These are phyloP conservation scores for Candolleomyces eurysporus DNA, from an alignment of 768 basidiomycete species.

Conservation along the genomic window DNA sequence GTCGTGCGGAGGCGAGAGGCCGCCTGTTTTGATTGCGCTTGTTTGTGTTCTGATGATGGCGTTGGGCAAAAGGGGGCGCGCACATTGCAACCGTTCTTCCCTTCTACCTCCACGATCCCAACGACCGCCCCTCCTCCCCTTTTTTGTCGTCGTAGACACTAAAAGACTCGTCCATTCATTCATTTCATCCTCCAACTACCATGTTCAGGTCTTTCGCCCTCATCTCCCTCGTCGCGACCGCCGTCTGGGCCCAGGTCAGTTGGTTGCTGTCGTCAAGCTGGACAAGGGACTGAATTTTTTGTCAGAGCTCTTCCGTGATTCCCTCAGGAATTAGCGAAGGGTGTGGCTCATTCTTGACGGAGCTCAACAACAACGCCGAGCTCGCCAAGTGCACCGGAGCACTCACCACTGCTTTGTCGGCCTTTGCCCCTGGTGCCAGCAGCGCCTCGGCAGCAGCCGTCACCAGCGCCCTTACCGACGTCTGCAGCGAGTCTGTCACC, in stretches of 20 bases:
- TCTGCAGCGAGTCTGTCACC: conserved; percentile 53
- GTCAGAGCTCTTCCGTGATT: conserved; percentile 49
- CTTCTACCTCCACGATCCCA: conserved; percentile 16
- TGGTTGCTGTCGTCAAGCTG: conserved; percentile 10
- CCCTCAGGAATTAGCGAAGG: conserved; percentile 58
- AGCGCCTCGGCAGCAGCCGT: conserved; percentile 45
- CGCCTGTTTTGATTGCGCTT: not conserved
- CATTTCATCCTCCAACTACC: conserved; percentile 26
- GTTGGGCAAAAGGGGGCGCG: not conserved
- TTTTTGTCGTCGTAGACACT: conserved; percentile 34
- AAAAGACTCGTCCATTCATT: conserved; percentile 52
- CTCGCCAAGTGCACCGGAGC: conserved; percentile 62
- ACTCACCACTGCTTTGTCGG: conserved; percentile 57
- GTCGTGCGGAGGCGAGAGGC: not conserved
- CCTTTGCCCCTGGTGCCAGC: conserved; percentile 47
- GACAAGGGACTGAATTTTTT: not conserved
- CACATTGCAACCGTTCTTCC: conserved; percentile 7
- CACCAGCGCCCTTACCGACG: conserved; percentile 43
- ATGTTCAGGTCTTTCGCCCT: conserved; percentile 55
- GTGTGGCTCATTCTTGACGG: conserved; percentile 58
- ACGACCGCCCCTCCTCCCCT: conserved; percentile 15
- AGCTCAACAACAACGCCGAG: conserved; percentile 58
- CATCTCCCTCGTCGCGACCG: conserved; percentile 48
- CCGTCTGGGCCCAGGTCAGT: conserved; percentile 51
- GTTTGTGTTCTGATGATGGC: not conserved